These are phyloP conservation scores for Penicillium antarcticum DNA, from an alignment of 495 filamentous ascomycete genomes.

Conservation along the genomic window DNA sequence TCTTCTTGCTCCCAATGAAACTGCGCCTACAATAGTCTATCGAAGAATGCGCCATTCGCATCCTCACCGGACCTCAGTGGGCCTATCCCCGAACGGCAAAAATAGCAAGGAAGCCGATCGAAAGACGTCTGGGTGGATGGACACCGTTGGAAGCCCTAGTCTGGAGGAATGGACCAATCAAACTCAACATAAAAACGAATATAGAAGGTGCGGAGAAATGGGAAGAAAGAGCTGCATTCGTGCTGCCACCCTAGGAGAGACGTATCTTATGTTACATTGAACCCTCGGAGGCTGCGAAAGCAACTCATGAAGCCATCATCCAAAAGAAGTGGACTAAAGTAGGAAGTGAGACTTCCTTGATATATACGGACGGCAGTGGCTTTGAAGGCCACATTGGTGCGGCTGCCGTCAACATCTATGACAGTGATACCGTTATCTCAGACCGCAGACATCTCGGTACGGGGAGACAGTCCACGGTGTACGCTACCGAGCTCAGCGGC, in stretches of 20 bases:
- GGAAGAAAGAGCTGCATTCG: background rate
- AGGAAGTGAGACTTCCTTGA: too few relatives aligned
- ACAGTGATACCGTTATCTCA: background rate
- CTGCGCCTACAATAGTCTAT: conserved; percentile 11
- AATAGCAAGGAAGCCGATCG: too few relatives aligned
- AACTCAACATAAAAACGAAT: too few relatives aligned
- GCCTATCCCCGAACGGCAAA: too few relatives aligned
- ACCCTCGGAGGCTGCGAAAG: background rate
- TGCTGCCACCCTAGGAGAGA: background rate
- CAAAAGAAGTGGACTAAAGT: background rate
- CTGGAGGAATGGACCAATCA: too few relatives aligned
- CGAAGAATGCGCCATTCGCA: background rate
- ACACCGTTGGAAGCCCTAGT: too few relatives aligned
- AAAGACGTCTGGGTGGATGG: too few relatives aligned
- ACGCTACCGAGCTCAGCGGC: background rate
- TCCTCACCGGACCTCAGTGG: too few relatives aligned
- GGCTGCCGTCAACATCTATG: background rate
- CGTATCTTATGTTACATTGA: background rate
- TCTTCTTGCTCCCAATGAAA: conserved; percentile 7
- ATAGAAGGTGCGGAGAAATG: background rate
- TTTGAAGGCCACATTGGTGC: background rate
- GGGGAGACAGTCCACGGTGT: background rate
- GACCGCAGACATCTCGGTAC: background rate
- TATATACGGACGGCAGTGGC: background rate
- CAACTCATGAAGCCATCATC: background rate